These are phyloP conservation scores for Aureobasidium mangrovei DNA, from an alignment of 2,329 filamentous ascomycete genomes.

Conservation along the genomic window DNA sequence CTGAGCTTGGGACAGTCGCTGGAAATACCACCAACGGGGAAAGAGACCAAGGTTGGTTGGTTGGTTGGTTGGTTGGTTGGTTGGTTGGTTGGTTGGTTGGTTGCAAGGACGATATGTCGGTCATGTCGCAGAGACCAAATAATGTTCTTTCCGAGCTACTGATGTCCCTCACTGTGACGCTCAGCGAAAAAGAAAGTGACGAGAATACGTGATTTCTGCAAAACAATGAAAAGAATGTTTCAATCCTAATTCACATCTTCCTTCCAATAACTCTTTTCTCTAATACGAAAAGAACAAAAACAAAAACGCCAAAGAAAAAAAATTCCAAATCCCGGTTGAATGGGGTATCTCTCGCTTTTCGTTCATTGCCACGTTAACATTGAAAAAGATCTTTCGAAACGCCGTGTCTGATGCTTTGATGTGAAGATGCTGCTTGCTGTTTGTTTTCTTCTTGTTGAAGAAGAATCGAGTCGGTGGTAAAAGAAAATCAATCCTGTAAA, in stretches of 20 bases:
- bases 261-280: no score
- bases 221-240: not conserved
- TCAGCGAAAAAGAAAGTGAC: no score
- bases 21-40: no score
- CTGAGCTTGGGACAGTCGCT: no score
- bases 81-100: no score
- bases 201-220: no score
- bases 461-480: constrained; percentile 6
- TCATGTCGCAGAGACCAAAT: no score
- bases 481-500: not conserved
- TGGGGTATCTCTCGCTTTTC: constrained; percentile 23
- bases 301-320: not conserved
- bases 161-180: no score
- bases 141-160: no score
- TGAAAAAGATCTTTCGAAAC: not conserved
- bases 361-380: constrained; percentile 7
- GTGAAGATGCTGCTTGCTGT: not conserved
- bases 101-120: no score
- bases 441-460: constrained; percentile 12
- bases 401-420: not conserved
- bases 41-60: no score
- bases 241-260: not conserved
- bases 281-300: not conserved
- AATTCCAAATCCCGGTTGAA: constrained; percentile 23
- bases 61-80: no score